Evolutionary conservation across 768 basidiomycete species (phyloP), one percentile per base, ranked within the genome.

Genomic region (Pisolithus tinctorius): DNA sequence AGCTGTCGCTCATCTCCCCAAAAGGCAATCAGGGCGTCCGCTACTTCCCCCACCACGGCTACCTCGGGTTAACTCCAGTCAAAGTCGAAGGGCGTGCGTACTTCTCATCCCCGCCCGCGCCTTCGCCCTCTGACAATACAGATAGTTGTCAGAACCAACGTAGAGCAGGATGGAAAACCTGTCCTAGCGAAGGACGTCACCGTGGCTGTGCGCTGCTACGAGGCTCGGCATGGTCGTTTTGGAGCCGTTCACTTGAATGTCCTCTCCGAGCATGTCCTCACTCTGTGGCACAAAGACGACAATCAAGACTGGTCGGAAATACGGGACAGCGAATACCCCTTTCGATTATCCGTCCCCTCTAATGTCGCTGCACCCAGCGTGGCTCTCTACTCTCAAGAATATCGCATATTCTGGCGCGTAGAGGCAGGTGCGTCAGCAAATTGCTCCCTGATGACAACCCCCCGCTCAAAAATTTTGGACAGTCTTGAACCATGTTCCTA

Each of bases 141-240:
- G 49, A 27, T 61, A 87, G 81, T 84, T 62, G 84, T 92, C 34
- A 75, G 81, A 55, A 88, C 86, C 40, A 77, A 74, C 55, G 70
- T 84, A 48, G 88, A 90, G 58, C 76, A 78, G 17, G 89, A 91
- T 69, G 71, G 71, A 26, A 87, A 83, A 63, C 77, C 74, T 16
- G 73, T 93, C 49, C 79, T 72, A 9, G 82, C 84, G 57, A 83
- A 77, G 58, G 79, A 81, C 38, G 69, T 91, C 58, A 75, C 78
- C 47, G 74, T 95, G 59, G 78, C 82, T n/a, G 79, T 93, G 41
- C 80, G 88, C 41, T 93, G 89, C 68, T 91, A 91, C 64, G 89
- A 93, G 72, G 75, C 84, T 39, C 81, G 88, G 30, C 67, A 83
- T 47, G 79, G 80, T 53, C 82, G 80, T 55, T 69, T 82, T 50